Percentiles rank a stretch among this genome's conserved stretches.
Evolutionary conservation across 75 land plant genomes (phyloP).

Genomic region (Selaginella moellendorffii): DNA sequence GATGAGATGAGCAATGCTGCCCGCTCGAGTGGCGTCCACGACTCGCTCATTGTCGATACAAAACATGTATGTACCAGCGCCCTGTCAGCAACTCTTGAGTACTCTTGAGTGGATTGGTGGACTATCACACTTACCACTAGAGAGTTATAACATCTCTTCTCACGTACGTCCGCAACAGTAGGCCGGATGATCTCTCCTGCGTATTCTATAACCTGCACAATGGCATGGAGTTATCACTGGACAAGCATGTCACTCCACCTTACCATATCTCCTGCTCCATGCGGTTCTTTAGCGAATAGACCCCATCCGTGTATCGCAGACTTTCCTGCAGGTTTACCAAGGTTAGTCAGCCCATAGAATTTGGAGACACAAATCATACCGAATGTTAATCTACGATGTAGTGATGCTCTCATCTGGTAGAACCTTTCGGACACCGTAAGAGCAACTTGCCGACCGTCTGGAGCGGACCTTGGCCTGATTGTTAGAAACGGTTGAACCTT

Average conservation of each 20-base stretch:
- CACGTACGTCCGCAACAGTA: constrained; percentile 74
- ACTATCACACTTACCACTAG: constrained; percentile 45
- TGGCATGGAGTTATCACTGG: not conserved
- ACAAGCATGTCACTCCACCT: not conserved
- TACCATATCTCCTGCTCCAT: constrained; percentile 96
- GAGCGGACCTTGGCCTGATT: not conserved
- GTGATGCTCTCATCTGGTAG: constrained; percentile 50
- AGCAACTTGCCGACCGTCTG: constrained; percentile 9
- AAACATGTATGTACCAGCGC: constrained; percentile 99
- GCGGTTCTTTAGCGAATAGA: constrained; percentile 69
- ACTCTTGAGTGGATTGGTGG: not conserved
- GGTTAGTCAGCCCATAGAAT: no score
- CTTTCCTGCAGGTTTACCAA: constrained; percentile 36
- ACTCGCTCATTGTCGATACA: constrained; percentile 87
- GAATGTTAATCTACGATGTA: constrained; percentile 69
- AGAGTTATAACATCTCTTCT: constrained; percentile 68
- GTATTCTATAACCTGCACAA: constrained; percentile 76
- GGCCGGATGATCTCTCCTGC: constrained; percentile 90
- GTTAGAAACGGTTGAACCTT: no score
- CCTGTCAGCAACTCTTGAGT: constrained; percentile 32
- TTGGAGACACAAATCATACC: constrained; percentile 27
- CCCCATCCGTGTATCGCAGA: constrained; percentile 97
- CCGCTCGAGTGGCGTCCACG: constrained; percentile 92
- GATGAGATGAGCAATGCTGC: constrained; percentile 91
- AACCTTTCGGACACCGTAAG: constrained; percentile 72